Base-by-base conservation (phyloP, 371 early-diverging fungal species). In the Basidiobolus meristosporus region DNA sequence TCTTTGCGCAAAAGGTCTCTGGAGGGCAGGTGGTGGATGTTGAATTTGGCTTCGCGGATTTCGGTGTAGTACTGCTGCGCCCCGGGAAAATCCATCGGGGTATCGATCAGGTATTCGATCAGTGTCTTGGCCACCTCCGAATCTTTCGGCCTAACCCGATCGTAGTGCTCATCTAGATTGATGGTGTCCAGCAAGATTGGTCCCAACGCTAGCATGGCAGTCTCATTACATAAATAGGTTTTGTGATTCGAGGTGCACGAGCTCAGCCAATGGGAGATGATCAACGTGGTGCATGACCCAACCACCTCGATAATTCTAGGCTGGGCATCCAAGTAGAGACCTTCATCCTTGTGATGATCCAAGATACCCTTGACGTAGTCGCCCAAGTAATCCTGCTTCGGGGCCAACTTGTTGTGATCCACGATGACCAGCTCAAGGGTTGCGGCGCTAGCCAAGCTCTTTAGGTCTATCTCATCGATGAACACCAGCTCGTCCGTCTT, bases 311-410 rank as follows among this genome's bases (percentile, higher is more conserved):
- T 54, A 7, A 51, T 44, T 19, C 82, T 60, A 10, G 57, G 48
- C 7, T 44, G 36, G 32, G 56, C 58, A 14, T 59, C 47, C 17
- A 20, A 20, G 39, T 72, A 68, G 4, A 54, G 38, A 3, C 49
- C 50, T 39, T 70, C 73, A 48, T 84, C 82, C 2, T 46, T 55
- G 44, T 84, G 85, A 45, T 84, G 85, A 52, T 84, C 85, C 9
- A 83, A 28, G 7, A 83, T 48, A 4, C 72, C 77, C 0, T 52
- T 44, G 7, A 83, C 70, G 10, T 46, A 48, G 16, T 51, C 33
- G 1, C 17, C 21, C 14, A 32, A 38, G 19, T 18, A 15, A 5
- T 38, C 38, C n/a, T 38, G 19, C 7, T 38, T 38, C 26, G 21
- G 18, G 1, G 39, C 20, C 14, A 45, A 39, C 39, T 45, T 39